Percentiles rank a stretch among this genome's conserved stretches.
Conservation (phyloP, 2,329 filamentous ascomycete genomes). For the Ampelomyces quisqualis region DNA sequence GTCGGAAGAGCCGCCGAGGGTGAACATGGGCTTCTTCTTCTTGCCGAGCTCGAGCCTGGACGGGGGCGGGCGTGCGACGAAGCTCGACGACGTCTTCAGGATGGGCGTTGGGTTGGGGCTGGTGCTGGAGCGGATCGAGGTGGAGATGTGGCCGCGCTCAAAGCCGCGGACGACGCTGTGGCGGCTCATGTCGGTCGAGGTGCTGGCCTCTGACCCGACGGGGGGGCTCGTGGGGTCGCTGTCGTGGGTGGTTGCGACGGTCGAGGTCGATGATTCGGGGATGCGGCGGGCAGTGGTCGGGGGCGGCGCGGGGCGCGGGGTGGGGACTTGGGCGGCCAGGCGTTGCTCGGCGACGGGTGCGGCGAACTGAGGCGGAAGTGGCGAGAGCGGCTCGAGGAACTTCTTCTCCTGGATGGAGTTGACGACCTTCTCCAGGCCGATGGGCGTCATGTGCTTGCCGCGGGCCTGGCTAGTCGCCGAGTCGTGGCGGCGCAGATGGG, state of each 20-base stretch:
- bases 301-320: conserved; percentile 47
- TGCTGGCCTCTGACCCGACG: conserved; percentile 61
- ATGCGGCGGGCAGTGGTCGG: conserved; percentile 48
- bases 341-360: conserved; percentile 13
- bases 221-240: conserved; percentile 46
- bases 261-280: conserved; percentile 62
- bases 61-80: conserved; percentile 29
- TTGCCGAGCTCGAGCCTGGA: conserved; percentile 50
- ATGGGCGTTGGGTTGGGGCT: conserved; percentile 61
- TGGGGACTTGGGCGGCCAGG: conserved; percentile 22
- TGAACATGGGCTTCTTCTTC: conserved; percentile 70
- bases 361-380: conserved; percentile 47
- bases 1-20: conserved; percentile 76
- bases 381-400: conserved; percentile 60
- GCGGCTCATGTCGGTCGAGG: conserved; percentile 60
- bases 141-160: conserved; percentile 71
- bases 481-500: conserved; percentile 69
- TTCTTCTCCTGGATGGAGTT: conserved; percentile 85
- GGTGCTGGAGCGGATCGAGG: conserved; percentile 64
- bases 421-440: conserved; percentile 92
- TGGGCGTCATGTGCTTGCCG: conserved; percentile 85
- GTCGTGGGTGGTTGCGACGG: conserved; percentile 50
- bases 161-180: conserved; percentile 83
- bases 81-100: conserved; percentile 54
- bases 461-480: conserved; percentile 69